Base-by-base conservation (phyloP, 2,329 filamentous ascomycete genomes). In the Aquanectria penicillioides region DNA sequence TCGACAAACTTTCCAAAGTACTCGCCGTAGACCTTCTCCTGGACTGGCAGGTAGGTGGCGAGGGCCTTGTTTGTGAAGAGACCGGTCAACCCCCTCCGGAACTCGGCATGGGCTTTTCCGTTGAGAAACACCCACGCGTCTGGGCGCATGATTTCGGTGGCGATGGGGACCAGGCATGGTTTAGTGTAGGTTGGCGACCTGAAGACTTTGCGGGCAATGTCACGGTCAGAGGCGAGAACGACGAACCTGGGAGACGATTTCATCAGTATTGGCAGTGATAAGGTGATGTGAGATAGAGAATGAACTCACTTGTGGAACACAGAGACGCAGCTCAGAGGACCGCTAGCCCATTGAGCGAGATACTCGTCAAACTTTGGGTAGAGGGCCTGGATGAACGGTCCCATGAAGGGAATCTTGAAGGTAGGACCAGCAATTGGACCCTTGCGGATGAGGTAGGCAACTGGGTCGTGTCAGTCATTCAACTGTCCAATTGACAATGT, bases 131-230 rank as follows among this genome's bases (percentile, higher is more conserved):
- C 91, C 89, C 90, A 94, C 62, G 92, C 90, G 49, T 82, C 86
- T 29, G 86, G 85, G 49, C 90, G 84, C 22, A 94, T 82, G 37
- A 94, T 86, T 70, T 93, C 91, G 73, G 88, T 85, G 7, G 91
- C 91, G 53, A 90, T 83, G 65, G 92, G 90, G 3, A 93, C 91
- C 25, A 94, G 84, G 73, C 90, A 94, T 29, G 91, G 91, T 71
- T 92, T 91, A 72, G 90, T 87, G 66, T 88, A 92, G 22, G 78
- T 73, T 5, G 91, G 90, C 6, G 90, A 92, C 74, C 93, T 94
- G 83, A 94, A 91, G 64, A 93, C 89, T 72, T 93, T 94, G 73
- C 90, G 89, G 41, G 91, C 89, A 73, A 93, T 86, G 75, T 94
- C 91, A 67, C 90, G 87, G 48, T 89, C 89, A 8, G 90, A 91